Percentiles rank a stretch among this genome's conserved stretches.
Conservation (phyloP, 2,329 filamentous ascomycete genomes). For the Macrophomina pseudophaseolina region DNA sequence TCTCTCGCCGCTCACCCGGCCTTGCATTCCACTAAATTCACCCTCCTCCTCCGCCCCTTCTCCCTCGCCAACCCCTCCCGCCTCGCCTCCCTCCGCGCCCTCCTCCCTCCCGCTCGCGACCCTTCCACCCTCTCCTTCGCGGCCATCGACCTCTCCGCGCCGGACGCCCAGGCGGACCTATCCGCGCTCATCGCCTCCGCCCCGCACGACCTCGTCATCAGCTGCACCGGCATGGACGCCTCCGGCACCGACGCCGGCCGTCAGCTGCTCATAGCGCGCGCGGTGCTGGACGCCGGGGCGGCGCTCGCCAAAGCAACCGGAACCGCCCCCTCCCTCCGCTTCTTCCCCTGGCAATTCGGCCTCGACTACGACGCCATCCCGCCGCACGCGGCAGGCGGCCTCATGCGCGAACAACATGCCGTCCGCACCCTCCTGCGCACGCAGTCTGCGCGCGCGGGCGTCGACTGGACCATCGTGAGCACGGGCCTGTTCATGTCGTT, state of each 20-base stretch:
- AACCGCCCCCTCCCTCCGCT: slow-evolving; percentile 41
- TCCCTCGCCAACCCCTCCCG: slow-evolving; percentile 62
- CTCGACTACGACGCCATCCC: slow-evolving; percentile 73
- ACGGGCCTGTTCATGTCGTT: slow-evolving; percentile 75
- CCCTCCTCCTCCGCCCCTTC: slow-evolving; percentile 47
- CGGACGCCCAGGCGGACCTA: slow-evolving; percentile 38
- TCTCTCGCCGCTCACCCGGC: slow-evolving; percentile 46
- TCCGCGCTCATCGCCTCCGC: slow-evolving; percentile 42
- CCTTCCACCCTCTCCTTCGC: slow-evolving; percentile 25
- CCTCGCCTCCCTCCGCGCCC: slow-evolving; percentile 41
- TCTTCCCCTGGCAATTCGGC: slow-evolving; percentile 76
- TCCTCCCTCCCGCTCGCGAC: not conserved
- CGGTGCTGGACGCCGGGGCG: slow-evolving; percentile 55
- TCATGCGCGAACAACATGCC: slow-evolving; percentile 68
- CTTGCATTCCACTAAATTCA: too few relatives aligned
- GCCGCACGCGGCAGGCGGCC: slow-evolving; percentile 49
- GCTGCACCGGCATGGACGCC: slow-evolving; percentile 65
- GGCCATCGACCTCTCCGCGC: slow-evolving; percentile 52
- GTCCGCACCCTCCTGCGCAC: slow-evolving; percentile 37
- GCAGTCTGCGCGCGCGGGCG: slow-evolving; percentile 37
- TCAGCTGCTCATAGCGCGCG: slow-evolving; percentile 62
- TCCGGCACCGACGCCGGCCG: slow-evolving; percentile 52
- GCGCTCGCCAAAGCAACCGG: not conserved
- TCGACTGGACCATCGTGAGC: slow-evolving; percentile 69
- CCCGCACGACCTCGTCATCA: slow-evolving; percentile 61